These are phyloP conservation scores for Mucor racemosus DNA, from an alignment of 371 early-diverging fungal genomes.

Conservation along the genomic window DNA sequence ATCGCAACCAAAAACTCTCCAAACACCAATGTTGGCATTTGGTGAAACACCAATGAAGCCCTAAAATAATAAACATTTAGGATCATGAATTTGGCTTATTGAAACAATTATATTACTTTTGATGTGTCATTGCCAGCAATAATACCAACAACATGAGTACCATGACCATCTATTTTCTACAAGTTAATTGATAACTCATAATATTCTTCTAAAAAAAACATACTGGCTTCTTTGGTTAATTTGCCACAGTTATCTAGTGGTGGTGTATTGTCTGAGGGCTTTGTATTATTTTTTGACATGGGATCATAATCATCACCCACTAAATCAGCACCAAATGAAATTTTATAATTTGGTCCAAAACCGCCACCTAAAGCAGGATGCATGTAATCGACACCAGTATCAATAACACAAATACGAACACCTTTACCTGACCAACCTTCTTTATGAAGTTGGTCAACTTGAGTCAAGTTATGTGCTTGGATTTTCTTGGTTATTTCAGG, in stretches of 20 bases:
- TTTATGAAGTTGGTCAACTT: conserved; percentile 56
- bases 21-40: conserved; percentile 60
- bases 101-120: conserved; percentile 16
- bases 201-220: not conserved
- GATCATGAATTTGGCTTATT: too few species aligned
- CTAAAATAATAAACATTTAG: conserved; percentile 16
- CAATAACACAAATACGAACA: conserved; percentile 69
- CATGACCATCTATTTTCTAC: conserved; percentile 40
- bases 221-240: not conserved
- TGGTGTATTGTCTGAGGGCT: conserved; percentile 2
- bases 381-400: conserved; percentile 62
- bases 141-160: conserved; percentile 72
- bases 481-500: not conserved
- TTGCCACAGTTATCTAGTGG: conserved; percentile 25
- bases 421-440: conserved; percentile 63
- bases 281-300: conserved; percentile 31
- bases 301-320: conserved; percentile 47
- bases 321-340: conserved; percentile 63
- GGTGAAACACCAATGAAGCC: conserved; percentile 70
- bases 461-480: conserved; percentile 59
- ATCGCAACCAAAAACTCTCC: conserved; percentile 71
- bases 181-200: not conserved
- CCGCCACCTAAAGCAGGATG: conserved; percentile 75
- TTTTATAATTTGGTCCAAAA: conserved; percentile 61
- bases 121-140: conserved; percentile 59